Evolutionary conservation across 2,329 filamentous ascomycete species (phyloP).

Genomic region (Teratosphaeriaceae sp.): DNA sequence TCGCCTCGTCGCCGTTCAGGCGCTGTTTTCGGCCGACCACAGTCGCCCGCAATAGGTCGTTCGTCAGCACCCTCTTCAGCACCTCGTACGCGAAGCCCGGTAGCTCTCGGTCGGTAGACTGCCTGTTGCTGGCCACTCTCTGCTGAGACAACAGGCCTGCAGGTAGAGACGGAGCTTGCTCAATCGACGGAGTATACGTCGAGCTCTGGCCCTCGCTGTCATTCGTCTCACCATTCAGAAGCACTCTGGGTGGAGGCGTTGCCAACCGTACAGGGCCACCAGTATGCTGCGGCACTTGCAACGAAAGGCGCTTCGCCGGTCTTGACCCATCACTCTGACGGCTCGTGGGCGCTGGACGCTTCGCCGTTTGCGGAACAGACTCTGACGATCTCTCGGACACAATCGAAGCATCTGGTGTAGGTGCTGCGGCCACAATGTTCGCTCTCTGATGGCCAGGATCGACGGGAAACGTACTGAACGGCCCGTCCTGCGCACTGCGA

Average conservation of each 20-base stretch:
- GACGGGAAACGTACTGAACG: slow-evolving; percentile 63
- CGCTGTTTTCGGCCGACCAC: slow-evolving; percentile 33
- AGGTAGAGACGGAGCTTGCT: background rate
- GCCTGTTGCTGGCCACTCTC: slow-evolving; percentile 5
- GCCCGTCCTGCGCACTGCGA: slow-evolving; percentile 57
- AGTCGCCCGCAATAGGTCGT: slow-evolving; percentile 41
- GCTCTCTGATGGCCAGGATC: slow-evolving; percentile 38
- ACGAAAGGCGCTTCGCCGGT: slow-evolving; percentile 48
- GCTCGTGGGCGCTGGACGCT: slow-evolving; percentile 16
- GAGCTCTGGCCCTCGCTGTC: slow-evolving; percentile 18
- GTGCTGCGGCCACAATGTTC: slow-evolving; percentile 36
- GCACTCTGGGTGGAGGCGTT: slow-evolving; percentile 50
- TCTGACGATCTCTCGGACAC: background rate
- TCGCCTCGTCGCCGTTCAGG: slow-evolving; percentile 41
- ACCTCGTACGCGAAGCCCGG: slow-evolving; percentile 32
- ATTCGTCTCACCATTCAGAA: slow-evolving; percentile 45
- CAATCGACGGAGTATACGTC: slow-evolving; percentile 14
- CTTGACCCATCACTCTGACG: slow-evolving; percentile 20
- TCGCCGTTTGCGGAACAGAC: no score
- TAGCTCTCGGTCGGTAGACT: slow-evolving; percentile 5
- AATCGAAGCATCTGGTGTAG: slow-evolving; percentile 2
- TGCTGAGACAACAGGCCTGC: background rate
- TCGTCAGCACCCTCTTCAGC: slow-evolving; percentile 40
- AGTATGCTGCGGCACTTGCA: slow-evolving; percentile 57
- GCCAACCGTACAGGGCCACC: slow-evolving; percentile 57